Evolutionary conservation across 2,329 filamentous ascomycete genomes (phyloP), one percentile per base, ranked within the genome.

Genomic region (Mycosphaerella sp.): DNA sequence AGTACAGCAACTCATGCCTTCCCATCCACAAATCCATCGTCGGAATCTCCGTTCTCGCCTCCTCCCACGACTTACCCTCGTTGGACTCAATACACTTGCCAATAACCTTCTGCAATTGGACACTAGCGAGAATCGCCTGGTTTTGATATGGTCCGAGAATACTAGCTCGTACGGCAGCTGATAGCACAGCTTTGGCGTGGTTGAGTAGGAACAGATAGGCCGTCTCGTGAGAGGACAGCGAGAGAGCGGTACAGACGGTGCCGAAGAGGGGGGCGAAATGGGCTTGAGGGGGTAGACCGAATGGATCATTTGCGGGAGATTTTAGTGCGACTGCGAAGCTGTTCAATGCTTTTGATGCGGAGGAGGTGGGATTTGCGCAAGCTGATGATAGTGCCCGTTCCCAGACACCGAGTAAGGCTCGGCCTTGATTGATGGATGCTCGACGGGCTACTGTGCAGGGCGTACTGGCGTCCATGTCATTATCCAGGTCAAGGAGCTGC

Each of bases 11-110:
- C 75, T 93, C 87, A 68, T 93, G 87, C 64, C 87, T 77, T 3
- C 87, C 87, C 63, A 89, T 77, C 87, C 87, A 93, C 28, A 93
- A 67, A 71, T 93, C 87, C 79, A 91, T 82, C 1, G 83, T 78
- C 1, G 87, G 87, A 55, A 89, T 82, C 49, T 75, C 82, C 72
- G 91, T 86, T 4, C 84, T 86, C 3, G 87, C 86, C 56, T 84
- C 78, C 51, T 86, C 21, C 21, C 82, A 41, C 48, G 25, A 3
- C 25, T 39, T 12, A 74, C 60, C 79, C 79, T 84, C 61, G 84
- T 82, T 18, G 44, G 14, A 51, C 44, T 76, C 73, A 7, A 90
- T 75, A 51, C 81, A 75, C 2, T 68, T 72, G 18, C 73, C 68
- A 18, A 91, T 79, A 60, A 80, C 71, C 2, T 64, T 65, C 68